Base-by-base conservation (phyloP, 345 rosid species). In the Carallia brachiata region DNA sequence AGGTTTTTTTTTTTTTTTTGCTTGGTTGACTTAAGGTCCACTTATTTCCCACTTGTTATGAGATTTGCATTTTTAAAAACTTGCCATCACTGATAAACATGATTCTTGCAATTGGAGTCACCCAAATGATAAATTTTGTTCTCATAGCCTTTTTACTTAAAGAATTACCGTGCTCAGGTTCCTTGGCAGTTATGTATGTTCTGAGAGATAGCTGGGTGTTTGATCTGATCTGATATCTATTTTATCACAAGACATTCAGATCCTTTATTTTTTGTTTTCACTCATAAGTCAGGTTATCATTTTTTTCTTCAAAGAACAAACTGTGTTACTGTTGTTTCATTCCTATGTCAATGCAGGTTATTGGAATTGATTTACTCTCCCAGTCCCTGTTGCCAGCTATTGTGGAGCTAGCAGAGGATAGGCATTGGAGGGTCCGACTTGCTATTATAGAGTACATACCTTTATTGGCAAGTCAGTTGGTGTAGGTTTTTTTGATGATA, bases 391-490 rank as follows among this genome's bases (percentile, higher is more conserved):
- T 93, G 75, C 98, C 98, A 57, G 98, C 98, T 58, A 93, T 93
- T 61, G 98, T 91, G 62, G 98, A 93, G 85, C 97, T 93, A 79
- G 97, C 97, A 1, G 97, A 91, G 85, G 98, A 93, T 80, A 87
- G 94, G 69, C 98, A 93, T 61, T 93, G 98, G 98, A 88, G 96
- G 75, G 97, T 93, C 52, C 84, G 96, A 31, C 97, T 93, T 77
- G 96, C 98, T 69, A 91, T 93, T 75, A 93, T 93, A 60, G 98
- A 93, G 78, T 93, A 93, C 73, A 93, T 91, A 78, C 98, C 98
- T 50, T 76, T 93, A 68, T 80, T 91, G 85, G 97, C 98, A 7
- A 93, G 98, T 73, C 96, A 93, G 78, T 76, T 93, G 81, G 97
- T 59, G 92, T 93, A 52, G 90, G 92, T 55, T 93, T 94, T 77